Evolutionary conservation across 2,329 filamentous ascomycete species (phyloP).

Genomic region (Domatiomyces catenatus): DNA sequence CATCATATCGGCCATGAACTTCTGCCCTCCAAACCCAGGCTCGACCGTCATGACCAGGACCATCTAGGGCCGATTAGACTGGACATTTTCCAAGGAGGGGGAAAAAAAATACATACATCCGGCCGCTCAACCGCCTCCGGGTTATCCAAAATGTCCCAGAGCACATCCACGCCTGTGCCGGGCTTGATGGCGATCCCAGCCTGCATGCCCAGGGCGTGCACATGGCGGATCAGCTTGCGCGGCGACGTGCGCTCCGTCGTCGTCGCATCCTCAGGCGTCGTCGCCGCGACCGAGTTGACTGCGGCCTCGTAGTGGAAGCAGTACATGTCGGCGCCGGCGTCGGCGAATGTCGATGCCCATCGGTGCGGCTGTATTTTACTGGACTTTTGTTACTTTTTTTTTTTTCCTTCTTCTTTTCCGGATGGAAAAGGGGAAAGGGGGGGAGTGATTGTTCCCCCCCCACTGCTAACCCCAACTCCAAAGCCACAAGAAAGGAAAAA

Average conservation of each 20-base stretch:
- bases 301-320: constrained; percentile 99
- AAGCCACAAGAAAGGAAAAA: too few relatives aligned
- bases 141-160: constrained; percentile 77
- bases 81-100: too few relatives aligned
- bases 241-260: constrained; percentile 60
- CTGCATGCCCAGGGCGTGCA: constrained; percentile 74
- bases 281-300: constrained; percentile 64
- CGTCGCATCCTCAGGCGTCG: constrained; percentile 54
- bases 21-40: constrained; percentile 93
- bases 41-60: constrained; percentile 96
- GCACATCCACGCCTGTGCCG: constrained; percentile 72
- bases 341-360: constrained; percentile 92
- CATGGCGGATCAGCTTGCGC: constrained; percentile 72
- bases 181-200: constrained; percentile 95
- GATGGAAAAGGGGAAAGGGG: not conserved
- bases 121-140: constrained; percentile 59
- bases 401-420: not conserved
- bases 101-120: constrained; percentile 46
- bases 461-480: too few relatives aligned
- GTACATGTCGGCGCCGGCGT: constrained; percentile 93
- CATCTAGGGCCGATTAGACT: too few relatives aligned
- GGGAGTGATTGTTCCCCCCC: too few relatives aligned
- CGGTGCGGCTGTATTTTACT: constrained; percentile 85
- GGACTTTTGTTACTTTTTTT: constrained; percentile 3
- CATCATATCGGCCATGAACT: constrained; percentile 92